phyloP scores from a whole-genome alignment of 2,329 filamentous ascomycete species.

The Penicillium sp. region DNA sequence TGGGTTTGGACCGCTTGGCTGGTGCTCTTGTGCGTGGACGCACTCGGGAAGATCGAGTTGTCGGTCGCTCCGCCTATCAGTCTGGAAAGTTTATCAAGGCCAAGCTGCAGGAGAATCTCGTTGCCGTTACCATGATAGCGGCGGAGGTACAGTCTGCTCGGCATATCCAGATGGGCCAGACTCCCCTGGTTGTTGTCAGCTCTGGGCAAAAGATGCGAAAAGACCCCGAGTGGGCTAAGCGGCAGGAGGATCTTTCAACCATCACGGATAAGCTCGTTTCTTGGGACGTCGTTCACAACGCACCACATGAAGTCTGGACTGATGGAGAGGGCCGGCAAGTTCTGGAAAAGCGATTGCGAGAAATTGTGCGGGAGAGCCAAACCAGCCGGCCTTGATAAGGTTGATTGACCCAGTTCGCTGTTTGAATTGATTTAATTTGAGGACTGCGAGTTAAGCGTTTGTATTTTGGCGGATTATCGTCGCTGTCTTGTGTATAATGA shows the following conservation, averaged over 20 bases:
- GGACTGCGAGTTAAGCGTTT: neutral
- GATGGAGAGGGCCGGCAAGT: constrained; percentile 65
- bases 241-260: constrained; percentile 76
- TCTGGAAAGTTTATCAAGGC: constrained; percentile 80
- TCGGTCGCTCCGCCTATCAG: constrained; percentile 73
- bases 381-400: neutral
- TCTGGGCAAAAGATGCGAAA: constrained; percentile 67
- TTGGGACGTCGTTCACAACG: constrained; percentile 83
- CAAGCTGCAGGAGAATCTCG: constrained; percentile 86
- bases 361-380: constrained; percentile 52
- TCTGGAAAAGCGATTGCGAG: constrained; percentile 72
- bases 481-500: no score
- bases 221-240: constrained; percentile 70
- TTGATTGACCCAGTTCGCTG: neutral
- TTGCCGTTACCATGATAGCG: constrained; percentile 76
- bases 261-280: constrained; percentile 72
- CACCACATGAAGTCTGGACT: constrained; percentile 82
- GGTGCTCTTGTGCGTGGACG: constrained; percentile 80
- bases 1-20: constrained; percentile 74
- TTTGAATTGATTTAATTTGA: neutral
- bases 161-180: constrained; percentile 71
- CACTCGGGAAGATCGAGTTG: constrained; percentile 75
- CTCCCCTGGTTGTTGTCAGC: constrained; percentile 74
- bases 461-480: neutral
- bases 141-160: constrained; percentile 75